phyloP scores from a whole-genome alignment of 768 basidiomycete genomes.

The Rhizopogon vulgaris region DNA sequence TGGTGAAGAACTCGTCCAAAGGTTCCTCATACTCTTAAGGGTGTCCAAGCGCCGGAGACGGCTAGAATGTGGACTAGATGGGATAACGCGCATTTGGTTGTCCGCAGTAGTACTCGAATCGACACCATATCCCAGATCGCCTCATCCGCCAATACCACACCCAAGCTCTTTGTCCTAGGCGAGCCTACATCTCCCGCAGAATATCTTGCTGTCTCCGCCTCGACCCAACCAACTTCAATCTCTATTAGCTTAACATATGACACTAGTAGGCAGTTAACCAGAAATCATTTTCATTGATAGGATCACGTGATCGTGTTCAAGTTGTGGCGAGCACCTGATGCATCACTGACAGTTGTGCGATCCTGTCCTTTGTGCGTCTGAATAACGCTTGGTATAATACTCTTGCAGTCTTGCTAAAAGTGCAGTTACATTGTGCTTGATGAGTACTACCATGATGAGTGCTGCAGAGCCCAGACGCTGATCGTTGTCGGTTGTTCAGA shows the following conservation, averaged over 20 bases:
- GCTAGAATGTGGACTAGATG: conserved; percentile 22
- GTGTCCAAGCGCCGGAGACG: conserved; percentile 13
- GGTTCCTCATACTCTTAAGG: conserved; percentile 15
- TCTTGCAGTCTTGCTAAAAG: no score
- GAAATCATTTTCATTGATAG: no score
- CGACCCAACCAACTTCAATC: conserved; percentile 54
- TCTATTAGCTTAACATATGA: conserved; percentile 33
- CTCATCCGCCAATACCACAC: neutral
- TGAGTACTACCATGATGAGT: no score
- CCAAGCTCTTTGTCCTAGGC: neutral
- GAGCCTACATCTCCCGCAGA: neutral
- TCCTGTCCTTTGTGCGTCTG: no score
- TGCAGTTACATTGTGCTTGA: no score
- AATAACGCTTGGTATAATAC: no score
- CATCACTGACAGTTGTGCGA: no score
- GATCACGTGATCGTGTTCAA: no score
- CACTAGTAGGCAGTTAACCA: no score
- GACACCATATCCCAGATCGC: conserved; percentile 1
- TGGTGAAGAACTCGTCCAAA: neutral
- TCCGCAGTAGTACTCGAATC: conserved; percentile 7
- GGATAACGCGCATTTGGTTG: neutral
- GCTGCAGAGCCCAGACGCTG: no score
- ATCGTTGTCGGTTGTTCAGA: no score
- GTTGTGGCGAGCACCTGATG: no score
- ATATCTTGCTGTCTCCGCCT: conserved; percentile 4